phyloP scores from a whole-genome alignment of 2,329 filamentous ascomycete species.

The Monosporascus sp. region DNA sequence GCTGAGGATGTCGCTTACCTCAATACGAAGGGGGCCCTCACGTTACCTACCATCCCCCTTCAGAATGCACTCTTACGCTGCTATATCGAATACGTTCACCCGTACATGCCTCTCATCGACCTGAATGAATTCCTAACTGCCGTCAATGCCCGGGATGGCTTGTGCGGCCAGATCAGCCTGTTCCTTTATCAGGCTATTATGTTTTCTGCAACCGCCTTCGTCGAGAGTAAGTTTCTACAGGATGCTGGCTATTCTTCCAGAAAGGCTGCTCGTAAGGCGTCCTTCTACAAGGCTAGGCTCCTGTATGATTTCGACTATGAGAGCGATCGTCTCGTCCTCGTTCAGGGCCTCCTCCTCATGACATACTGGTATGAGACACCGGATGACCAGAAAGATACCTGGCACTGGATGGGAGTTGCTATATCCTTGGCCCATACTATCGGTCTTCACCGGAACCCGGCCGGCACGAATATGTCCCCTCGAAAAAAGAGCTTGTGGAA shows the following conservation, averaged over 20 bases:
- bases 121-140: constrained; percentile 53
- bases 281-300: constrained; percentile 82
- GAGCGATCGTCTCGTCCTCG: constrained; percentile 78
- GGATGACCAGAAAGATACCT: constrained; percentile 95
- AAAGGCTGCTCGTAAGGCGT: constrained; percentile 78
- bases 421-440: constrained; percentile 92
- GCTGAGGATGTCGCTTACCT: constrained; percentile 80
- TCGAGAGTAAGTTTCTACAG: constrained; percentile 71
- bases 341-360: constrained; percentile 85
- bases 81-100: constrained; percentile 86
- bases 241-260: constrained; percentile 72
- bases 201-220: constrained; percentile 86
- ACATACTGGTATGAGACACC: constrained; percentile 98
- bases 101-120: constrained; percentile 87
- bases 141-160: constrained; percentile 62
- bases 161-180: constrained; percentile 69
- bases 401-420: constrained; percentile 98
- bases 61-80: constrained; percentile 77
- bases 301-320: constrained; percentile 97
- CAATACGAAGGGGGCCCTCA: constrained; percentile 76
- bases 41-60: constrained; percentile 63
- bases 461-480: constrained; percentile 66
- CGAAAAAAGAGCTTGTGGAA: constrained; percentile 83
- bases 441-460: constrained; percentile 81
- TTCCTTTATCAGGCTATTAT: constrained; percentile 91